Evolutionary conservation across 805 yeast species (phyloP).

Genomic region (Kluyveromyces lactis): DNA sequence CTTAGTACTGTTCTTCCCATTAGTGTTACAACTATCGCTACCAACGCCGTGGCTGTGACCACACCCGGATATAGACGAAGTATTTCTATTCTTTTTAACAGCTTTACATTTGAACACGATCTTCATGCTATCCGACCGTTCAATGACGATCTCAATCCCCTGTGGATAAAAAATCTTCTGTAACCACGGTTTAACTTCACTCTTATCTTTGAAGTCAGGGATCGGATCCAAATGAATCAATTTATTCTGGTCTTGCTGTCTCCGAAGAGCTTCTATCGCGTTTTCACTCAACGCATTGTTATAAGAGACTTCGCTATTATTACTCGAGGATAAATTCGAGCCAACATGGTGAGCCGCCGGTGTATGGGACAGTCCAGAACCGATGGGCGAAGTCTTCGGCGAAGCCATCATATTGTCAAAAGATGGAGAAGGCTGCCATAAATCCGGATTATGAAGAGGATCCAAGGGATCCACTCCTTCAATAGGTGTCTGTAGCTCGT

Average conservation of each 20-base stretch:
- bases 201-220: constrained; percentile 34
- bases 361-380: not conserved
- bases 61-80: no score
- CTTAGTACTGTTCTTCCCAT: no score
- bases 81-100: constrained; percentile 19
- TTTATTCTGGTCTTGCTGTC: constrained; percentile 25
- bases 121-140: constrained; percentile 51
- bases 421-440: constrained; percentile 6
- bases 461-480: constrained; percentile 6
- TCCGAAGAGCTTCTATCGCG: constrained; percentile 12
- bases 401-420: constrained; percentile 3
- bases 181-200: constrained; percentile 56
- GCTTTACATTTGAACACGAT: constrained; percentile 56
- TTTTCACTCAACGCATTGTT: constrained; percentile 12
- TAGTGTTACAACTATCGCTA: no score
- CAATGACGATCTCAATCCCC: constrained; percentile 52
- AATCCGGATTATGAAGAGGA: constrained; percentile 5
- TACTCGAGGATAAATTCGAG: not conserved
- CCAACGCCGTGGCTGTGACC: no score
- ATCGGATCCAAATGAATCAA: constrained; percentile 31
- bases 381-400: not conserved
- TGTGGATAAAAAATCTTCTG: constrained; percentile 38
- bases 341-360: not conserved
- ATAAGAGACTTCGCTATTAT: constrained; percentile 2
- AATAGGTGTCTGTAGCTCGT: not conserved